Evolutionary conservation across 2,329 filamentous ascomycete genomes (phyloP), one percentile per base, ranked within the genome.

Genomic region (Stachybotrys echinatus): DNA sequence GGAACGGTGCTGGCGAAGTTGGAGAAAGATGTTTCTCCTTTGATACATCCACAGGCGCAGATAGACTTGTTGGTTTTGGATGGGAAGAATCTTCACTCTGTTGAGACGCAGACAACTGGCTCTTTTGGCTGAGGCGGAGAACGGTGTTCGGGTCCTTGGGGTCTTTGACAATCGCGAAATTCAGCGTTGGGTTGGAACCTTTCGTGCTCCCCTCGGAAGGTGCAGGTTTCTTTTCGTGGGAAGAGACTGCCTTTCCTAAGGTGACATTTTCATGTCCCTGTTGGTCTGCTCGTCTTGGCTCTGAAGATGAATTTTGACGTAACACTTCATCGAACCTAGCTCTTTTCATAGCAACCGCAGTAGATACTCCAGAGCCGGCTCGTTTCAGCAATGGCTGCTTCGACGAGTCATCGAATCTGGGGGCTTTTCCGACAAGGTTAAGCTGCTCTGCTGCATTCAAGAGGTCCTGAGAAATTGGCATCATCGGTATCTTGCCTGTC

Each of bases 101-200:
- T 38, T 82, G 80, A 34, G 78, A 78, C 47, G 65, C 70, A 8
- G 58, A 58, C 6, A 50, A 48, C 12, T 63, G 61, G 49, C 76
- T 81, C 44, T 76, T 74, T 64, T 92, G 88, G 59, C 86, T 90
- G 23, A 89, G 71, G 42, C 84, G 81, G 43, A 83, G 57, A 23
- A 76, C 72, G 0, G 85, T 88, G 51, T 74, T 75, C 5, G 81
- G 77, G 57, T 89, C 82, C 57, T 83, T 77, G 1, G 85, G 79
- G 57, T 92, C 83, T 67, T 95, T 95, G 20, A 92, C 88, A 12
- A 91, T 80, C 2, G 86, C 79, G 59, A 90, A 95, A 23, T 76
- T 77, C 22, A 90, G 71, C 2, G 60, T 65, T 5, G 67, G 66
- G 22, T 65, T 70, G 14, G 5, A 5, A 5, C 27, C 27, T 14